Conservation (phyloP, 169 alveolate genomes). For the Plasmodium reichenowi region DNA sequence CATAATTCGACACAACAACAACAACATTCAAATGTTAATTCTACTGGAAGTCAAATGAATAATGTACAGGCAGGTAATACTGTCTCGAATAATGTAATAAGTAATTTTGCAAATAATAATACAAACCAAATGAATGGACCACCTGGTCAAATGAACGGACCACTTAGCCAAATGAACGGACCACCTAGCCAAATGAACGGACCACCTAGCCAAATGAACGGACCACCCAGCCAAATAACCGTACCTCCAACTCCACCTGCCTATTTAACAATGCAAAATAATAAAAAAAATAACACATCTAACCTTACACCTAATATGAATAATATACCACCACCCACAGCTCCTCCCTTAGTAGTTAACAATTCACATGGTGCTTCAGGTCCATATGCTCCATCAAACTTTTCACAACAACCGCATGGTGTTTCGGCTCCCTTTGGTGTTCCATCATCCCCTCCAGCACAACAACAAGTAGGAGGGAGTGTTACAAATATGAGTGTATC, state of each 20-base stretch:
- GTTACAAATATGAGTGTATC: too few species aligned
- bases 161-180: too few species aligned
- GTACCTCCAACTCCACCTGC: constrained; percentile 8
- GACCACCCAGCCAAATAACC: neutral
- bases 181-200: too few species aligned
- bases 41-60: neutral
- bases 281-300: constrained; percentile 27
- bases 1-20: neutral
- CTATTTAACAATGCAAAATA: constrained; percentile 17
- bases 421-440: too few species aligned
- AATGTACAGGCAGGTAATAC: neutral
- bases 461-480: neutral
- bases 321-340: constrained; percentile 25
- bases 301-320: constrained; percentile 8
- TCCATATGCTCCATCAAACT: neutral
- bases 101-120: neutral
- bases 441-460: neutral
- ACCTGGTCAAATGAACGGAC: neutral
- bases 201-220: too few species aligned
- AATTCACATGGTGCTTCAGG: neutral
- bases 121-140: neutral
- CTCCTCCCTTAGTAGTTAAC: constrained; percentile 29
- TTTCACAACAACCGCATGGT: neutral
- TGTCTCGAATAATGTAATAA: neutral
- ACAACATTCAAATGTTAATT: neutral